These are phyloP conservation scores for Penicillium frequentans DNA, from an alignment of 2,329 filamentous ascomycete genomes.

Conservation along the genomic window DNA sequence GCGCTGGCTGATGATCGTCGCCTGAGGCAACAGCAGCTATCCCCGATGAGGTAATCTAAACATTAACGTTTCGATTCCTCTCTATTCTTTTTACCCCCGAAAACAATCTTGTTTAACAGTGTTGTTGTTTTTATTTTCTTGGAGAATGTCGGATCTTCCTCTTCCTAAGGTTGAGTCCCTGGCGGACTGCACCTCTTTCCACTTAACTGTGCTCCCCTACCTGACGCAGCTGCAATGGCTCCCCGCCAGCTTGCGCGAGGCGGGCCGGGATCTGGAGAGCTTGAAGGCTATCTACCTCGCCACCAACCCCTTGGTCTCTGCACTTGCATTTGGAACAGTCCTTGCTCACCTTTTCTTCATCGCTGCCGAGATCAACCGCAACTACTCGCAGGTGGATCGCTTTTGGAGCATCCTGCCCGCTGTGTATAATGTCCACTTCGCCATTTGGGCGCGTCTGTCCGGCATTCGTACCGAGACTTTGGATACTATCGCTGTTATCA, in stretches of 20 bases:
- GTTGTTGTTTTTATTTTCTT: neutral
- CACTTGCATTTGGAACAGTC: slow-evolving; percentile 68
- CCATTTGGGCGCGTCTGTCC: slow-evolving; percentile 75
- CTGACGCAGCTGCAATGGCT: slow-evolving; percentile 68
- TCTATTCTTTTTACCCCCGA: slow-evolving; percentile 5
- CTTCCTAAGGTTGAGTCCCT: slow-evolving; percentile 67
- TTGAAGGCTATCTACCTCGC: slow-evolving; percentile 72
- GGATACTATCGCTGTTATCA: slow-evolving; percentile 70
- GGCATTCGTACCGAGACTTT: slow-evolving; percentile 69
- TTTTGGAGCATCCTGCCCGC: slow-evolving; percentile 88
- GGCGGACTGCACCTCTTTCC: slow-evolving; percentile 73
- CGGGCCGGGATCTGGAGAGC: slow-evolving; percentile 59
- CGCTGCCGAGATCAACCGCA: slow-evolving; percentile 80
- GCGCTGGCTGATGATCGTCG: neutral
- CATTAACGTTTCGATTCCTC: slow-evolving; percentile 10
- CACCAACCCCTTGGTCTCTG: slow-evolving; percentile 83
- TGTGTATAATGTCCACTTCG: slow-evolving; percentile 81
- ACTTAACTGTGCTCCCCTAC: slow-evolving; percentile 73
- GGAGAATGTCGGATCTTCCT: slow-evolving; percentile 59
- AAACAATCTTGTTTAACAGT: neutral
- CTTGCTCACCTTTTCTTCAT: slow-evolving; percentile 72
- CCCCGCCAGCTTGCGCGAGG: slow-evolving; percentile 63
- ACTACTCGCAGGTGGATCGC: slow-evolving; percentile 96
- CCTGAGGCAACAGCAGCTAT: slow-evolving; percentile 14
- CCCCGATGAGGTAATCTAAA: slow-evolving; percentile 22